A percentile compares a stretch with the other conserved stretches of the same genome.
Evolutionary conservation across 208 protist genomes (phyloP).

Genomic region (Porcisia hertigi): DNA sequence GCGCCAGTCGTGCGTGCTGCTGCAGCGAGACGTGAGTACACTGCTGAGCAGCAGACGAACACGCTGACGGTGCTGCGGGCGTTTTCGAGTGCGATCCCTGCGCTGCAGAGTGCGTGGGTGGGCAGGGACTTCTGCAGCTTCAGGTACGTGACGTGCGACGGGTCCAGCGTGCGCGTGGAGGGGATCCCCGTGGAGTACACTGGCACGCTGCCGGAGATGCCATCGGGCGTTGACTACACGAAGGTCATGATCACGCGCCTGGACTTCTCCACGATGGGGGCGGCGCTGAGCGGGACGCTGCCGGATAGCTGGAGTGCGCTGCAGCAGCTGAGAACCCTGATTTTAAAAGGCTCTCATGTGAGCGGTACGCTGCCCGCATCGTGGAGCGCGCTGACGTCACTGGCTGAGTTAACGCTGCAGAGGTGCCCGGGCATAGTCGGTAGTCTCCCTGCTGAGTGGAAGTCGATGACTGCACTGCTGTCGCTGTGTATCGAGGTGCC

Average conservation of each 20-base stretch:
- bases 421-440: neutral
- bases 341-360: neutral
- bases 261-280: neutral
- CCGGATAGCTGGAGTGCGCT: slow-evolving; percentile 1
- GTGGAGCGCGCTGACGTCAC: neutral
- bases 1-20: too few relatives aligned
- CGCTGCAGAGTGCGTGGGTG: too few relatives aligned
- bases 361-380: neutral
- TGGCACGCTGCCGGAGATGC: slow-evolving; percentile 11
- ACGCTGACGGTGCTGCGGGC: too few relatives aligned
- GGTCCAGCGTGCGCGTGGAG: too few relatives aligned
- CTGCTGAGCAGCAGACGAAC: too few relatives aligned
- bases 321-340: neutral
- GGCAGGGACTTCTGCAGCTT: too few relatives aligned
- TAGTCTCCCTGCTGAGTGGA: slow-evolving; percentile 9
- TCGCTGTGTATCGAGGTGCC: neutral
- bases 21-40: too few relatives aligned
- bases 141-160: too few relatives aligned
- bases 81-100: too few relatives aligned
- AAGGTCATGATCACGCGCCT: slow-evolving; percentile 4
- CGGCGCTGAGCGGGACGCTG: neutral
- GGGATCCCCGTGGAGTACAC: too few relatives aligned
- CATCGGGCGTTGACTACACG: slow-evolving; percentile 11
- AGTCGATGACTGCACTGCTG: neutral
- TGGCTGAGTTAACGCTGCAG: neutral